Base-by-base conservation (phyloP, 1,284 basidiomycete species). In the Trichosporon faecale region DNA sequence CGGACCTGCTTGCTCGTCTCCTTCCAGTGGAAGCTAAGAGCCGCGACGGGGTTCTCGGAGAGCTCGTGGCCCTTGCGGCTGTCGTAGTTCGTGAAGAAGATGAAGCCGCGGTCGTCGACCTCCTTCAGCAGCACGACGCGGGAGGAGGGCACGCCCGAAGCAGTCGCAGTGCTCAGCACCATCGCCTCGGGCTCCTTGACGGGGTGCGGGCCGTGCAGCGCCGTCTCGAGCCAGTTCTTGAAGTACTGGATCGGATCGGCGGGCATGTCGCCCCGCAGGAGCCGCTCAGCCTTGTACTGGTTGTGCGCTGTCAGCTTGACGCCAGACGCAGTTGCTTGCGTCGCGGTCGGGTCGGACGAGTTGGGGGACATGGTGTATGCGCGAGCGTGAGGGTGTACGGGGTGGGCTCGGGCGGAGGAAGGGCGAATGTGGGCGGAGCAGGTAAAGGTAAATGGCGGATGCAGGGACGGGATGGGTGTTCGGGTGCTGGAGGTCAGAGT, bases 1-100 rank as follows among this genome's bases (percentile, higher is more conserved):
- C 97, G 88, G 18, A 99, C 91, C 70, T 91, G 91, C 66, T 90
- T 87, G 72, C 90, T 88, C 23, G 94, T 86, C 79, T 94, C 92
- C 66, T 89, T 86, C 97, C 96, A 99, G 85, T 96, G 98, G 78
- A 98, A 93, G 6, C 90, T 89, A 25, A 96, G 85, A 1, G 93
- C 89, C 0, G 91, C 94, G 77, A 90, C 86, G 0, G 92, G 91
- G 78, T 94, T 95, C 52, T 84, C 86, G 2, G 82, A 73, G 60
- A 99, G 86, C 82, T 98, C 97, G 40, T 84, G 80, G 1, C 92
- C 93, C 84, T 99, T 99, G 73, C 95, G 89, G 21, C 94, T 96
- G 44, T 88, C 88, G 85, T 99, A 99, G 85, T 99, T 99, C 44
- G 95, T 96, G 87, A 89, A 99, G 85, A 98, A 98, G 68, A 96